phyloP scores from a whole-genome alignment of 495 filamentous ascomycete species.

The Hypoxylon lenormandii region DNA sequence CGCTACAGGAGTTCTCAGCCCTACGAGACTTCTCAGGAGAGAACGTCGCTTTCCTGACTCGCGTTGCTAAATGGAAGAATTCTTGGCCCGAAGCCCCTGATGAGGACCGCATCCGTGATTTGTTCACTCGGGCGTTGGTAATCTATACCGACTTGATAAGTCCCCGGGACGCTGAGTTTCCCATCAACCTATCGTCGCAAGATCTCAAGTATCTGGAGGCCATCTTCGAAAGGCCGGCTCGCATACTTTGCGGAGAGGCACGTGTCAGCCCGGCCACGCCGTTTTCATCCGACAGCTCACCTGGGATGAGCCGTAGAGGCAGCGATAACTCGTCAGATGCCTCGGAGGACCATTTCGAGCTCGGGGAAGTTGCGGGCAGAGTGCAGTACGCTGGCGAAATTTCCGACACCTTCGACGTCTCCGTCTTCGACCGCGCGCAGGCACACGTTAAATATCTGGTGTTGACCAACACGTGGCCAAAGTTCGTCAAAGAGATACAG shows the following conservation, averaged over 20 bases:
- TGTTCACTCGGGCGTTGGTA: constrained; percentile 64
- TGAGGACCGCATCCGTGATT: constrained; percentile 46
- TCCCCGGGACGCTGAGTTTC: constrained; percentile 64
- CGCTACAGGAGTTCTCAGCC: constrained; percentile 68
- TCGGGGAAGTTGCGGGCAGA: constrained; percentile 29
- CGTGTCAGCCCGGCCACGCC: constrained; percentile 37
- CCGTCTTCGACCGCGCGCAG: constrained; percentile 71
- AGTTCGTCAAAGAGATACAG: constrained; percentile 62
- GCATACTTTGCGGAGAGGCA: constrained; percentile 40
- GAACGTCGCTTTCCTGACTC: constrained; percentile 71
- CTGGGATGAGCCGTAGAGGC: not conserved
- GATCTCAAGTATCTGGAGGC: constrained; percentile 61
- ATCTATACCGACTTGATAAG: constrained; percentile 68
- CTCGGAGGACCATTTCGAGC: constrained; percentile 32
- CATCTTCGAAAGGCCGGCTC: constrained; percentile 62
- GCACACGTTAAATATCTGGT: constrained; percentile 75
- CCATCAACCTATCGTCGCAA: constrained; percentile 67
- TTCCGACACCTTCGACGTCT: constrained; percentile 62
- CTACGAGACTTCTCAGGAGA: constrained; percentile 71
- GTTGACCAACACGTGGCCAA: constrained; percentile 77
- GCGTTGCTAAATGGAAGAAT: constrained; percentile 65
- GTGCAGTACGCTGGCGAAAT: constrained; percentile 54
- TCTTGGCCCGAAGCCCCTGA: constrained; percentile 44
- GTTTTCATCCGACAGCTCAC: constrained; percentile 19
- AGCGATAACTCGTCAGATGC: constrained; percentile 11